phyloP scores from a whole-genome alignment of 2,329 filamentous ascomycete genomes.

The Dendrostoma leiphaemia region DNA sequence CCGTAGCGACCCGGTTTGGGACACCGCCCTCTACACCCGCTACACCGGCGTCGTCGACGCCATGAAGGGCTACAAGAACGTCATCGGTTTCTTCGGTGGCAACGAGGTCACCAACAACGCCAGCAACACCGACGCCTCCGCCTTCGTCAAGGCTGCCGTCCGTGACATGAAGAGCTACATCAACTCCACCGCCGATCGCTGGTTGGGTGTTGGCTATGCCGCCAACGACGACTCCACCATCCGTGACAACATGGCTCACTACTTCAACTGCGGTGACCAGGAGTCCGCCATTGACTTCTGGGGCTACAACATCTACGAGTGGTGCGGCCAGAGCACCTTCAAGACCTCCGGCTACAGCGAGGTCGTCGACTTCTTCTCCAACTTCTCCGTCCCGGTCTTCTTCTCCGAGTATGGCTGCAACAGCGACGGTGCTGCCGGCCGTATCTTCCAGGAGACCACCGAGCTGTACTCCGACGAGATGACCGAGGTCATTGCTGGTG shows the following conservation, averaged over 20 bases:
- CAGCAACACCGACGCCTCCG: conserved; percentile 86
- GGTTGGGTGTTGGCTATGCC: conserved; percentile 88
- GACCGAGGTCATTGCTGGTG: conserved; percentile 86
- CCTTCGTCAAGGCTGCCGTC: conserved; percentile 96
- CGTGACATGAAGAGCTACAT: conserved; percentile 96
- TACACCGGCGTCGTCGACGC: conserved; percentile 84
- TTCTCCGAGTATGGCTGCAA: conserved; percentile 99
- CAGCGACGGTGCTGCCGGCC: conserved; percentile 58
- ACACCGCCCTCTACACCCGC: conserved; percentile 71
- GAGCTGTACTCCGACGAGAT: conserved; percentile 80
- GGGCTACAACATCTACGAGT: conserved; percentile 99
- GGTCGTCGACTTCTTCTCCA: conserved; percentile 80
- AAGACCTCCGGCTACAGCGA: conserved; percentile 74
- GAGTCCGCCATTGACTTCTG: conserved; percentile 82
- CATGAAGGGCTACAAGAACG: conserved; percentile 81
- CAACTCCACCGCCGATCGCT: conserved; percentile 72
- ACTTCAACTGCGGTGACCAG: conserved; percentile 85
- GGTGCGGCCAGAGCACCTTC: conserved; percentile 87
- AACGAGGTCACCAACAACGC: conserved; percentile 92
- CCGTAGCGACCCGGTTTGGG: conserved; percentile 76
- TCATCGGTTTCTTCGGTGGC: conserved; percentile 95
- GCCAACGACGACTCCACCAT: conserved; percentile 89
- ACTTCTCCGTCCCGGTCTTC: conserved; percentile 93
- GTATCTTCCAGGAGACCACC: conserved; percentile 81
- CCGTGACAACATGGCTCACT: conserved; percentile 77